Percentiles rank a stretch among this genome's conserved stretches.
These are phyloP conservation scores for Hyaloraphidium curvatum DNA, from an alignment of 192 early-diverging fungal species.

Conservation along the genomic window DNA sequence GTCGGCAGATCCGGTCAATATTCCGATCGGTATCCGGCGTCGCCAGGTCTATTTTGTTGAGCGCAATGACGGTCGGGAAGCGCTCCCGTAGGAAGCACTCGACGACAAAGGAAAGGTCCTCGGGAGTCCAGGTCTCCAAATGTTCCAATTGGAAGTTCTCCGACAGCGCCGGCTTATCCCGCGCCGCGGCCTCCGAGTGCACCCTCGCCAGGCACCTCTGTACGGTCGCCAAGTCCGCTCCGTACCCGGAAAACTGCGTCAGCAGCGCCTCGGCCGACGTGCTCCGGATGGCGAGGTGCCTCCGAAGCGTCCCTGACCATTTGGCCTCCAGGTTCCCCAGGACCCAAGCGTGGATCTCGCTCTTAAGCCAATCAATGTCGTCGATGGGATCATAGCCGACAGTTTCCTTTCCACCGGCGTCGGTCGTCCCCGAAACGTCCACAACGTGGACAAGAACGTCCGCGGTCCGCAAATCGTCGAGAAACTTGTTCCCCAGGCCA, in stretches of 20 bases:
- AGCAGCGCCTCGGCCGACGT: constrained; percentile 33
- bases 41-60: constrained; percentile 78
- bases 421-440: constrained; percentile 66
- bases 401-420: constrained; percentile 53
- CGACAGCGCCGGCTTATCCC: constrained; percentile 15
- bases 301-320: constrained; percentile 43
- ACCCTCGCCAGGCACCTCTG: constrained; percentile 28
- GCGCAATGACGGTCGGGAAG: constrained; percentile 59
- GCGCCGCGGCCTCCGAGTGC: not conserved
- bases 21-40: constrained; percentile 68
- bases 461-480: constrained; percentile 60
- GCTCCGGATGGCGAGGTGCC: not conserved
- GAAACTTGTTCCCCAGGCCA: constrained; percentile 59
- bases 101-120: constrained; percentile 34
- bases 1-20: constrained; percentile 50
- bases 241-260: constrained; percentile 40
- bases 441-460: constrained; percentile 69
- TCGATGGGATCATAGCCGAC: constrained; percentile 62
- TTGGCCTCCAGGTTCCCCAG: constrained; percentile 45
- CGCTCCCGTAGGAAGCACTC: constrained; percentile 48
- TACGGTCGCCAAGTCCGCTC: constrained; percentile 24
- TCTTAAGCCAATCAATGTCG: constrained; percentile 62
- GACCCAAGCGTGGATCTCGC: constrained; percentile 58
- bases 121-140: constrained; percentile 49
- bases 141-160: too few relatives aligned